Conservation (phyloP, 768 basidiomycete genomes). For the Russula earlei region DNA sequence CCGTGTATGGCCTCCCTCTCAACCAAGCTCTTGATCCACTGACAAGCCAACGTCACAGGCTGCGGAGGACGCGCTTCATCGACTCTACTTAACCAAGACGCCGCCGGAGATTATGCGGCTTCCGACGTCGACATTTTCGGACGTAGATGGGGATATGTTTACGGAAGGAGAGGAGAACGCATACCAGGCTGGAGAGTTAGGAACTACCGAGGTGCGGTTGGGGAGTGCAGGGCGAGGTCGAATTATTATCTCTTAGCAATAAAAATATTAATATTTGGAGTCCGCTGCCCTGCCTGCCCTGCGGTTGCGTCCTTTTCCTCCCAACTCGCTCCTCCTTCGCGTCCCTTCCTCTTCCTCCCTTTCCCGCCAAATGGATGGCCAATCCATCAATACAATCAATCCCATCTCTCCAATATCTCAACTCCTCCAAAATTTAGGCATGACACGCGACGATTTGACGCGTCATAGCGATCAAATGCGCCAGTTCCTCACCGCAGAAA, state of each 20-base stretch:
- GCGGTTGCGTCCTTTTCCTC: too few relatives aligned
- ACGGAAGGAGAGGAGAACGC: constrained; percentile 33
- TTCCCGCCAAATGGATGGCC: neutral
- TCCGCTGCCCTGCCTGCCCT: too few relatives aligned
- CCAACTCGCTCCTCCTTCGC: neutral
- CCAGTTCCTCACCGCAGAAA: constrained; percentile 56
- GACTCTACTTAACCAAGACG: constrained; percentile 73
- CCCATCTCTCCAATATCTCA: constrained; percentile 59
- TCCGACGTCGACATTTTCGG: constrained; percentile 67
- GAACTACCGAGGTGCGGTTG: constrained; percentile 56
- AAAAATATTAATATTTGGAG: constrained; percentile 2
- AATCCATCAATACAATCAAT: neutral
- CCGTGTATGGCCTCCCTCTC: constrained; percentile 39
- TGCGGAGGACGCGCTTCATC: constrained; percentile 75
- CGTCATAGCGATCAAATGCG: constrained; percentile 74
- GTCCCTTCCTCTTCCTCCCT: neutral
- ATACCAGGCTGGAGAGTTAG: constrained; percentile 48
- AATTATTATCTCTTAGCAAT: constrained; percentile 8
- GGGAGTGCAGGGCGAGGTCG: constrained; percentile 56
- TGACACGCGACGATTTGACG: constrained; percentile 67
- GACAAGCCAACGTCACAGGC: constrained; percentile 38
- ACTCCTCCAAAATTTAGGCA: constrained; percentile 58
- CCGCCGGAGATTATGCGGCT: constrained; percentile 59
- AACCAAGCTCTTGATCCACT: constrained; percentile 3
- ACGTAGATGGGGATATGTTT: constrained; percentile 45